A percentile compares a stretch with the other conserved stretches of the same genome.
Conservation (phyloP, 2,329 filamentous ascomycete genomes). For the Phialophora chinensis region DNA sequence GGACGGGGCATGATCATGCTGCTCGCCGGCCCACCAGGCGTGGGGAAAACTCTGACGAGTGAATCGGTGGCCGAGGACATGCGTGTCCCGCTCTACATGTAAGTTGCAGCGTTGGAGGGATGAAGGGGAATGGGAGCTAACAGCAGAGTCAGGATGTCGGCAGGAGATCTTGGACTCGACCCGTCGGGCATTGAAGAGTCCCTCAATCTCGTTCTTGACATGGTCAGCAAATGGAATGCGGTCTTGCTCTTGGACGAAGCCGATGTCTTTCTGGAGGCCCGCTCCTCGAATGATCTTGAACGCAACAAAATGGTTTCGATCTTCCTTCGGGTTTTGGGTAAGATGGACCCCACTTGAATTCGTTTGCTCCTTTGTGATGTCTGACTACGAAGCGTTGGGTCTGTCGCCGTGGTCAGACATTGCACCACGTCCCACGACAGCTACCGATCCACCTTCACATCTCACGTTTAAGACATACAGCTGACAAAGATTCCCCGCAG, state of each 20-base stretch:
- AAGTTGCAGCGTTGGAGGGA: neutral
- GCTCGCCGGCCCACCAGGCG: constrained; percentile 58
- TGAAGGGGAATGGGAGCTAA: neutral
- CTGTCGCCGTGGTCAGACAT: neutral
- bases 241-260: constrained; percentile 60
- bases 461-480: constrained; percentile 20
- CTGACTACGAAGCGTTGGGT: neutral
- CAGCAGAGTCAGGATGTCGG: constrained; percentile 48
- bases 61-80: constrained; percentile 59
- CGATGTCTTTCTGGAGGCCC: constrained; percentile 52
- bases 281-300: constrained; percentile 49
- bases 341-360: constrained; percentile 17
- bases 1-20: constrained; percentile 54
- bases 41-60: constrained; percentile 61
- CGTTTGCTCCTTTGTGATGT: neutral
- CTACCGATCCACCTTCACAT: constrained; percentile 2
- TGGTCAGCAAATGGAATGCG: constrained; percentile 58
- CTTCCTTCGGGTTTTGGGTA: constrained; percentile 38
- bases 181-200: constrained; percentile 51
- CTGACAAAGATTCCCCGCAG: constrained; percentile 14
- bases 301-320: constrained; percentile 55
- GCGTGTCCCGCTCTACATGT: constrained; percentile 51
- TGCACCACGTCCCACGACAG: neutral
- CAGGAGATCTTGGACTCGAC: constrained; percentile 57
- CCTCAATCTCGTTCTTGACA: constrained; percentile 53